phyloP scores from a whole-genome alignment of 2,329 filamentous ascomycete species.

The Fusarium pseudocircinatum region DNA sequence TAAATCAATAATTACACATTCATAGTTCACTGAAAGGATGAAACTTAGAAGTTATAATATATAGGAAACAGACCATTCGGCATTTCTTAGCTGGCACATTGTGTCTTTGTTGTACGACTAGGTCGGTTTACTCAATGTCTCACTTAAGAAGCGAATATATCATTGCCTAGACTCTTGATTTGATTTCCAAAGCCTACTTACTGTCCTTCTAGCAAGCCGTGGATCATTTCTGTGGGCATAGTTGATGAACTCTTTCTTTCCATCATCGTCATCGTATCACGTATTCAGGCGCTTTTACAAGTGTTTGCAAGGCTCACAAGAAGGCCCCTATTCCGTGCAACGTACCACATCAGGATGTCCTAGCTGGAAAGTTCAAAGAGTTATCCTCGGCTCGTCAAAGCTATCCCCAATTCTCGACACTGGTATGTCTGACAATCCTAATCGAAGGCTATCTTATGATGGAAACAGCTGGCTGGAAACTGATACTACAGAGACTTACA shows the following conservation, averaged over 20 bases:
- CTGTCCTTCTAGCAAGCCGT: accelerated
- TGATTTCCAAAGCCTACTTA: not conserved
- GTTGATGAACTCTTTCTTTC: not conserved
- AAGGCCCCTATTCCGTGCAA: accelerated
- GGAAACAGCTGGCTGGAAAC: too few relatives aligned
- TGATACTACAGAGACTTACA: not conserved
- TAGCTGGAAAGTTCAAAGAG: not conserved
- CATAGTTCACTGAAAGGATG: not conserved
- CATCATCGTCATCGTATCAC: not conserved
- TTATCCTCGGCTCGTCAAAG: too few relatives aligned
- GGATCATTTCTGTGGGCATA: not conserved
- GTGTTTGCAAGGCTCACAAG: not conserved
- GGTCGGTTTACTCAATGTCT: not conserved
- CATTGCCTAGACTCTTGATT: accelerated
- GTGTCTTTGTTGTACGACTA: not conserved
- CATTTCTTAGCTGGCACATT: not conserved
- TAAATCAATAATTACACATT: accelerated
- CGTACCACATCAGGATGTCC: too few relatives aligned
- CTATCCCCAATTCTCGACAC: not conserved
- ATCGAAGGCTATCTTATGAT: not conserved
- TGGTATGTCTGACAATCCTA: too few relatives aligned
- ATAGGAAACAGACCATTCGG: not conserved
- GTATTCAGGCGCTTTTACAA: not conserved
- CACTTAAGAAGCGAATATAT: accelerated
- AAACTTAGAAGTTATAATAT: too few relatives aligned